Conservation (phyloP, 768 basidiomycete species). For the Fomitopsis pulvina region DNA sequence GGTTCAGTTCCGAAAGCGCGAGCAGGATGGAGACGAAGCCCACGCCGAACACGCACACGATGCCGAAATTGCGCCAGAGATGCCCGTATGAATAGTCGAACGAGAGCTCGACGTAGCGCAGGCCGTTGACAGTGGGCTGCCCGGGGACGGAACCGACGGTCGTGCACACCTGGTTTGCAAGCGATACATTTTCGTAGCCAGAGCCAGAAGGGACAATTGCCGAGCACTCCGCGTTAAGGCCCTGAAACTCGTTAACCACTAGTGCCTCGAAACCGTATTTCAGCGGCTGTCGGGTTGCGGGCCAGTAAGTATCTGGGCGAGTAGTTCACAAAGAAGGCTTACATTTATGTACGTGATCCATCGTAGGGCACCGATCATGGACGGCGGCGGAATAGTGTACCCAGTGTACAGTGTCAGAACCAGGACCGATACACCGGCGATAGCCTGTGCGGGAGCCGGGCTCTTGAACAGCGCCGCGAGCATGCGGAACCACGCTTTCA, state of each 20-base stretch:
- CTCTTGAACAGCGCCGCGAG: conserved; percentile 54
- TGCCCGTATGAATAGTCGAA: conserved; percentile 36
- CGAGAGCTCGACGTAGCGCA: conserved; percentile 42
- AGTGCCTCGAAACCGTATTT: conserved; percentile 70
- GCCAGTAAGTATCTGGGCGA: conserved; percentile 12
- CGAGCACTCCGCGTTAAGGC: conserved; percentile 54
- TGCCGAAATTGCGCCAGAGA: conserved; percentile 63
- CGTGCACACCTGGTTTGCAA: conserved; percentile 72
- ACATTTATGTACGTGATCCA: conserved; percentile 66
- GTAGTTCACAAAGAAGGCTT: conserved; percentile 10
- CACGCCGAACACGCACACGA: conserved; percentile 56
- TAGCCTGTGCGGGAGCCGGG: conserved; percentile 55
- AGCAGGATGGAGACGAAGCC: conserved; percentile 46
- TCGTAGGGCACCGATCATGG: conserved; percentile 61
- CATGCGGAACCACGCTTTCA: conserved; percentile 73
- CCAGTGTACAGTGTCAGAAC: conserved; percentile 52
- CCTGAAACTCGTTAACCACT: conserved; percentile 78
- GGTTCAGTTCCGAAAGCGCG: conserved; percentile 46
- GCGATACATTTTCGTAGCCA: conserved; percentile 47
- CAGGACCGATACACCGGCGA: conserved; percentile 47
- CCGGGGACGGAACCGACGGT: conserved; percentile 61
- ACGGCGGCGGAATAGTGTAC: conserved; percentile 52
- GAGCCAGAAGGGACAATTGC: conserved; percentile 55
- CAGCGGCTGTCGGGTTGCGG: conserved; percentile 41
- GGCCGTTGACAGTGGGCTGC: conserved; percentile 53